Evolutionary conservation across 257 asterid species (phyloP).

Genomic region (Salvia miltiorrhiza): DNA sequence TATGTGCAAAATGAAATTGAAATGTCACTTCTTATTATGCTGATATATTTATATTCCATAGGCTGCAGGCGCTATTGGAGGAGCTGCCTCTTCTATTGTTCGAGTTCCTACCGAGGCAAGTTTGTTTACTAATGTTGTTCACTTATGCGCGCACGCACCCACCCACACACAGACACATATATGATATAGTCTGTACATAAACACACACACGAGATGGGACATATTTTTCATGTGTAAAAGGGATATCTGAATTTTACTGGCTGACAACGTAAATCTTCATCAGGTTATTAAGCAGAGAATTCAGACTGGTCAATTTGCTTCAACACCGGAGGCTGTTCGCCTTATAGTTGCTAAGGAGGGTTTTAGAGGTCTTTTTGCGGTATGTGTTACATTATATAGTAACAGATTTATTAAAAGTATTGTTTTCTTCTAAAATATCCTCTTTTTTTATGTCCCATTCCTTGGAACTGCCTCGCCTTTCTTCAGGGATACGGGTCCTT

Average conservation of each 20-base stretch:
- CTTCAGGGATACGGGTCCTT: conserved; percentile 67
- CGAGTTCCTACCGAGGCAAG: conserved; percentile 75
- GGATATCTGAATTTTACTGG: no score
- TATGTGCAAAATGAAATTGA: background rate
- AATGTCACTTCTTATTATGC: background rate
- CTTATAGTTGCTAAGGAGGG: conserved; percentile 65
- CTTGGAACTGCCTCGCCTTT: background rate
- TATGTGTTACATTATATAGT: conserved; percentile 26
- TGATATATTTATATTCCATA: conserved; percentile 24
- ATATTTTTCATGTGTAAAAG: background rate
- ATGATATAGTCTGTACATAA: background rate
- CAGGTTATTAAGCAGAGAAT: conserved; percentile 75
- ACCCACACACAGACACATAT: background rate
- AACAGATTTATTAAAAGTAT: background rate
- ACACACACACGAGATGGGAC: background rate
- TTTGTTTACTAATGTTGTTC: background rate
- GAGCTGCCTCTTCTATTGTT: conserved; percentile 65
- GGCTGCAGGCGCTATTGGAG: conserved; percentile 76
- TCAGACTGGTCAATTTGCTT: conserved; percentile 62
- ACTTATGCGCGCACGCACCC: background rate
- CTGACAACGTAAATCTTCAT: background rate
- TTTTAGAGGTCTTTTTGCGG: conserved; percentile 63
- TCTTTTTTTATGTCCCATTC: background rate
- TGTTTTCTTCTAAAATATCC: conserved; percentile 5
- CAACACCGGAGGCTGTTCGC: conserved; percentile 60